These are phyloP conservation scores for Teratosphaeriaceae sp. DNA, from an alignment of 2,329 filamentous ascomycete genomes.

Conservation along the genomic window DNA sequence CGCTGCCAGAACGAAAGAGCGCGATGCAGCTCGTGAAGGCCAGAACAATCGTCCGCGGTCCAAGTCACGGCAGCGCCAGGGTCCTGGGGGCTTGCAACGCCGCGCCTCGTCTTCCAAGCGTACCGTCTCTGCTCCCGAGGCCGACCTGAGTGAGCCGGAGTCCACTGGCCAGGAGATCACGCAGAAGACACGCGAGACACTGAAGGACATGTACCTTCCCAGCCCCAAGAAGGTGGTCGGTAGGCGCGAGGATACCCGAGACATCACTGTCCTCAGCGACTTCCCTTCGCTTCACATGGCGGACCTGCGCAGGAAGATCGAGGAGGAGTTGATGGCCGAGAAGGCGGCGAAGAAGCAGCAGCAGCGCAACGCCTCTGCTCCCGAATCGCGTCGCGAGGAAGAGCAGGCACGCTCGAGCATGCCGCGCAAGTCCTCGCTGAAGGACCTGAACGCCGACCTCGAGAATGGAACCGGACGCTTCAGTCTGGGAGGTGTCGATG, in stretches of 20 bases:
- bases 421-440: slow-evolving; percentile 50
- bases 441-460: slow-evolving; percentile 37
- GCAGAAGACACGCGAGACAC: slow-evolving; percentile 10
- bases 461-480: slow-evolving; percentile 30
- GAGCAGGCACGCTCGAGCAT: slow-evolving; percentile 36
- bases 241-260: slow-evolving; percentile 20
- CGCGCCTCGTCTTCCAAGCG: slow-evolving; percentile 5
- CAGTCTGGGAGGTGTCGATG: slow-evolving; percentile 16
- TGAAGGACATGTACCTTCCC: slow-evolving; percentile 6
- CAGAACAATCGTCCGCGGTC: slow-evolving; percentile 9
- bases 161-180: slow-evolving; percentile 18
- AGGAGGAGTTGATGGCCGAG: slow-evolving; percentile 44
- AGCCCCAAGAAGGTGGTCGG: slow-evolving; percentile 14
- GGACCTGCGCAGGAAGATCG: slow-evolving; percentile 47
- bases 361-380: slow-evolving; percentile 26
- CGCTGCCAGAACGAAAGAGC: not conserved
- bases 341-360: slow-evolving; percentile 10
- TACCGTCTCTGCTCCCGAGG: slow-evolving; percentile 14
- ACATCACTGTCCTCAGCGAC: slow-evolving; percentile 50
- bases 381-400: slow-evolving; percentile 22
- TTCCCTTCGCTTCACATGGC: slow-evolving; percentile 48
- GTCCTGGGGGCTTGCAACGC: not conserved
- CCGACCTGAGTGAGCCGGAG: slow-evolving; percentile 16
- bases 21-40: not conserved
- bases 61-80: slow-evolving; percentile 13